A percentile compares a stretch with the other conserved stretches of the same genome.
Conservation (phyloP, 129 eudicot genomes). For the Flaveria bidentis region DNA sequence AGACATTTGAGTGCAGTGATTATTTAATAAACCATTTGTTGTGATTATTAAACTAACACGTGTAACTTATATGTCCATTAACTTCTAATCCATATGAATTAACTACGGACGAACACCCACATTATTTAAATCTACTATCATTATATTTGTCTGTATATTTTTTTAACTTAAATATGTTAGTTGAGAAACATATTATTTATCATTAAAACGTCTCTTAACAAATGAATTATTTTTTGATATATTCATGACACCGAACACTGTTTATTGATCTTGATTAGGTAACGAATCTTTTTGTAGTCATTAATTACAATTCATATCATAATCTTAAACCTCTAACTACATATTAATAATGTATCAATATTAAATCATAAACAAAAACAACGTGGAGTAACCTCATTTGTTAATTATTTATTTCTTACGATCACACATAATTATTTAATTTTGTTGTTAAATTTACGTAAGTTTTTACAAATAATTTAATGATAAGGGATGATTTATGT, state of each 20-base stretch:
- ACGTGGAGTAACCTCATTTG: slow-evolving; percentile 3
- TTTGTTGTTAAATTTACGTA: no score
- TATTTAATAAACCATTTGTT: background rate
- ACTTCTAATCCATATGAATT: background rate
- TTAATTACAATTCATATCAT: background rate
- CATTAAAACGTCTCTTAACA: no score
- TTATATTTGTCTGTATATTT: no score
- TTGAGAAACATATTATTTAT: no score
- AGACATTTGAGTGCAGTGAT: background rate
- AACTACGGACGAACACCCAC: background rate
- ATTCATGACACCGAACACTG: background rate
- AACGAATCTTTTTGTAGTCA: slow-evolving; percentile 5
- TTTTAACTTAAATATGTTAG: no score
- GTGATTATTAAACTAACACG: slow-evolving; percentile 22
- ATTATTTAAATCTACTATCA: no score
- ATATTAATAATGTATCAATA: background rate
- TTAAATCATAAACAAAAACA: background rate
- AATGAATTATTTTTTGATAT: no score
- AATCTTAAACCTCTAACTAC: background rate
- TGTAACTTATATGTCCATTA: slow-evolving; percentile 1
- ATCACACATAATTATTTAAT: no score
- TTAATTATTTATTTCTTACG: background rate
- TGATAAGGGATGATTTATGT: no score
- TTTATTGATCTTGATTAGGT: slow-evolving; percentile 24
- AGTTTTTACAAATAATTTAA: no score